Evolutionary conservation across 1,284 basidiomycete species (phyloP).

Genomic region (Moesziomyces antarcticus): DNA sequence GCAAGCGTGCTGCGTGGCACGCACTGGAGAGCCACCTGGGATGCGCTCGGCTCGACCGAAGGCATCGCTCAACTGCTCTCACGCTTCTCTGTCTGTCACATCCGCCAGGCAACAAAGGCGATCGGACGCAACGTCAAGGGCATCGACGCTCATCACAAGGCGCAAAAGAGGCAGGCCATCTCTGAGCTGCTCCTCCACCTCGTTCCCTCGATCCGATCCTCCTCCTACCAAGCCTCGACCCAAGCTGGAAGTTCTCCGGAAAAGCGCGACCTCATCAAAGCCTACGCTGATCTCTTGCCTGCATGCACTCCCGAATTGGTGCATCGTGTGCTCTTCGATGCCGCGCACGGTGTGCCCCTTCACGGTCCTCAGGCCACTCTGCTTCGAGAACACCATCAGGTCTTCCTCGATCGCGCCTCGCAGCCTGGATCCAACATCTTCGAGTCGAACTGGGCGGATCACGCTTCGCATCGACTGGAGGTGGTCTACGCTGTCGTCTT

Average conservation of each 20-base stretch:
- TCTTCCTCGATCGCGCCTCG: neutral
- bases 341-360: neutral
- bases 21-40: conserved; percentile 2
- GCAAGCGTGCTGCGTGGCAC: neutral
- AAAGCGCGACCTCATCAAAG: neutral
- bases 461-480: neutral
- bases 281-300: neutral
- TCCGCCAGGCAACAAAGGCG: neutral
- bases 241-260: too few relatives aligned
- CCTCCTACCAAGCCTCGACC: too few relatives aligned
- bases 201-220: neutral
- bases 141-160: neutral
- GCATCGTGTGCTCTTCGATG: conserved; percentile 1
- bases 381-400: conserved; percentile 3
- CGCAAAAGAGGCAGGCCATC: conserved; percentile 2
- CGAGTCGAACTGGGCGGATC: conserved; percentile 3
- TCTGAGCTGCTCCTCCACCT: conserved; percentile 2
- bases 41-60: conserved; percentile 3
- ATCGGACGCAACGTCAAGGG: conserved; percentile 4
- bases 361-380: neutral
- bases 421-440: neutral
- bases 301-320: conserved; percentile 2
- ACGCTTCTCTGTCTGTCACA: conserved; percentile 1
- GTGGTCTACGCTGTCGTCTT: too few relatives aligned
- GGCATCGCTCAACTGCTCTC: conserved; percentile 4